Evolutionary conservation across 805 yeast species (phyloP).

Genomic region (Cyberlindnera suaveolens): DNA sequence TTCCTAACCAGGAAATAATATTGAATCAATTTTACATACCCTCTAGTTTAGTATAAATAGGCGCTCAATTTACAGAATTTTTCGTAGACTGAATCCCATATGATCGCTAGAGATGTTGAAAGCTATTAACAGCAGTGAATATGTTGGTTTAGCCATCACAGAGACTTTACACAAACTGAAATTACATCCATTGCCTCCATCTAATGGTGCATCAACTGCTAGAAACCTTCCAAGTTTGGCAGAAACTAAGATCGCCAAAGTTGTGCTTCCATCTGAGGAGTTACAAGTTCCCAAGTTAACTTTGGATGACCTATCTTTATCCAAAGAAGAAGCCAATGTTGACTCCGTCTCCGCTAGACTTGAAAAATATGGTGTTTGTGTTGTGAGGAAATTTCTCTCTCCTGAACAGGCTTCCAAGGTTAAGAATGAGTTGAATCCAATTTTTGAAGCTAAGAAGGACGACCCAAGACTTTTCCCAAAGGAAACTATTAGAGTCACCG

Average conservation of each 20-base stretch:
- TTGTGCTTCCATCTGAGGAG: conserved; percentile 1
- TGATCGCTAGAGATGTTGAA: no score
- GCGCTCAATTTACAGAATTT: no score
- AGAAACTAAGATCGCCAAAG: not conserved
- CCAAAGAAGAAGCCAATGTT: conserved; percentile 1
- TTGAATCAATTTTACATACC: no score
- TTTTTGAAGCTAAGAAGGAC: not conserved
- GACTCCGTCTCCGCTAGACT: not conserved
- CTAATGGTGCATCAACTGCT: not conserved
- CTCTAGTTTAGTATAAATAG: no score
- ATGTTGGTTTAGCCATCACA: conserved; percentile 1
- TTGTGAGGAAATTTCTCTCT: not conserved
- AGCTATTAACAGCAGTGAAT: not conserved
- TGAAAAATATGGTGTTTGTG: conserved; percentile 3
- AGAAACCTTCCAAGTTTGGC: not conserved
- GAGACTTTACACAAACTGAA: conserved; percentile 1
- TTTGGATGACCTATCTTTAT: not conserved
- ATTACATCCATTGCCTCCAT: not conserved
- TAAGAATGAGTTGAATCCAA: conserved; percentile 1
- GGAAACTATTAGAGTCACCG: conserved; percentile 2
- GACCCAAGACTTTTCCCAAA: conserved; percentile 3
- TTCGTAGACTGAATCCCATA: no score
- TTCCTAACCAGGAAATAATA: no score
- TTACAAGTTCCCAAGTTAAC: not conserved
- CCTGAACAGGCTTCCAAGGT: not conserved